phyloP scores from a whole-genome alignment of 768 basidiomycete genomes.

The Boletus bicolor region DNA sequence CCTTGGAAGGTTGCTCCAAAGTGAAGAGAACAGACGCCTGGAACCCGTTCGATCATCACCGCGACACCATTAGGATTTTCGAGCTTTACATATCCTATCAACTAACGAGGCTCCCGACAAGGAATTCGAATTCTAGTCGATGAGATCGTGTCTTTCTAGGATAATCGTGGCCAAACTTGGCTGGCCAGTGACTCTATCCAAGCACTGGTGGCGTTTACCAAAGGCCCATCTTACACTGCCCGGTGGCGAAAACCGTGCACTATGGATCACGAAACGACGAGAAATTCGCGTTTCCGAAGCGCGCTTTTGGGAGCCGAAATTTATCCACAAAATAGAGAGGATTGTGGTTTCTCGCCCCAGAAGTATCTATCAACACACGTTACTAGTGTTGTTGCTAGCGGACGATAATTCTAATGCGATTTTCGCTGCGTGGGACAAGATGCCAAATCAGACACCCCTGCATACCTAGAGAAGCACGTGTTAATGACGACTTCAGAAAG shows the following conservation, averaged over 20 bases:
- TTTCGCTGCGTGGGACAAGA: background rate
- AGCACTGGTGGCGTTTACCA: background rate
- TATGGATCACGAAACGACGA: background rate
- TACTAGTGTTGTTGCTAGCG: no score
- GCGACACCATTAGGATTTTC: conserved; percentile 2
- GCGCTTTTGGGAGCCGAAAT: background rate
- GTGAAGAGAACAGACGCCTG: background rate
- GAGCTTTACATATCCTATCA: conserved; percentile 1
- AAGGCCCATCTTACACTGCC: background rate
- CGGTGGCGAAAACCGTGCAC: background rate
- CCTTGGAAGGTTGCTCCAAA: background rate
- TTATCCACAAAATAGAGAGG: background rate
- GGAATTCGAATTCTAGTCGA: background rate
- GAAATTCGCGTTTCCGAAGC: background rate
- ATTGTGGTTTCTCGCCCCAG: background rate
- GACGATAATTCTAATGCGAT: background rate
- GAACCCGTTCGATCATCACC: conserved; percentile 3
- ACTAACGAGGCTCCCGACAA: background rate
- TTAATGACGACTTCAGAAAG: background rate
- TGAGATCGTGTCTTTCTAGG: background rate
- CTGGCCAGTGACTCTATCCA: background rate
- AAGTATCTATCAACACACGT: background rate
- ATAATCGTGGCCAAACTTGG: background rate
- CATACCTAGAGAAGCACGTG: background rate
- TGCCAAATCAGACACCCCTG: background rate